Conservation (phyloP, 129 eudicot species). For the Centella asiatica region DNA sequence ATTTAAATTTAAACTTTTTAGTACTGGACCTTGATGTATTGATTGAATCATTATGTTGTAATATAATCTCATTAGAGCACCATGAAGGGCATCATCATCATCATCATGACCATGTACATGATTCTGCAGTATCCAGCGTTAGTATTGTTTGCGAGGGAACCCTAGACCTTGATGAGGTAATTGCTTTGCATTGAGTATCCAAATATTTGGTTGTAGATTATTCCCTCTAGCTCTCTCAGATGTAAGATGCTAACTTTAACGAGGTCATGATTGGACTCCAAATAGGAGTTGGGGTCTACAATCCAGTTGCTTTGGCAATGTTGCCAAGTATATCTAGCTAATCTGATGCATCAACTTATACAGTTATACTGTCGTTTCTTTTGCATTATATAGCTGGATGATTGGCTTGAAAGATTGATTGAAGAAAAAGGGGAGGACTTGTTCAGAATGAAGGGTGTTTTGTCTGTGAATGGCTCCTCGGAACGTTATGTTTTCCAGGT, state of each 20-base stretch:
- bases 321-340: not conserved
- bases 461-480: slow-evolving; percentile 66
- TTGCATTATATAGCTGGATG: slow-evolving; percentile 55
- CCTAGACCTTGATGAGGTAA: slow-evolving; percentile 89
- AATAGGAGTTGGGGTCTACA: not conserved
- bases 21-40: too few species aligned
- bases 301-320: not conserved
- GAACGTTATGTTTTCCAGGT: slow-evolving; percentile 91
- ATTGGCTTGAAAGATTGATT: slow-evolving; percentile 87
- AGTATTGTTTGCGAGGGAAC: slow-evolving; percentile 93
- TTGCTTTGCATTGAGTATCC: not conserved
- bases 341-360: not conserved
- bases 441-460: slow-evolving; percentile 85
- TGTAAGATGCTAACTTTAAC: too few species aligned
- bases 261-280: not conserved
- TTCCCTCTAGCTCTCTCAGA: too few species aligned
- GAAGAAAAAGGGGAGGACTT: slow-evolving; percentile 93
- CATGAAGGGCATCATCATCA: slow-evolving; percentile 69
- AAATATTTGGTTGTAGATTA: not conserved
- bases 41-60: not conserved
- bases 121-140: slow-evolving; percentile 91
- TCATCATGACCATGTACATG: slow-evolving; percentile 78
- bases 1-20: too few species aligned
- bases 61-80: slow-evolving; percentile 33
- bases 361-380: not conserved